These are phyloP conservation scores for Chondrostereum purpureum DNA, from an alignment of 1,284 basidiomycete genomes.

Conservation along the genomic window DNA sequence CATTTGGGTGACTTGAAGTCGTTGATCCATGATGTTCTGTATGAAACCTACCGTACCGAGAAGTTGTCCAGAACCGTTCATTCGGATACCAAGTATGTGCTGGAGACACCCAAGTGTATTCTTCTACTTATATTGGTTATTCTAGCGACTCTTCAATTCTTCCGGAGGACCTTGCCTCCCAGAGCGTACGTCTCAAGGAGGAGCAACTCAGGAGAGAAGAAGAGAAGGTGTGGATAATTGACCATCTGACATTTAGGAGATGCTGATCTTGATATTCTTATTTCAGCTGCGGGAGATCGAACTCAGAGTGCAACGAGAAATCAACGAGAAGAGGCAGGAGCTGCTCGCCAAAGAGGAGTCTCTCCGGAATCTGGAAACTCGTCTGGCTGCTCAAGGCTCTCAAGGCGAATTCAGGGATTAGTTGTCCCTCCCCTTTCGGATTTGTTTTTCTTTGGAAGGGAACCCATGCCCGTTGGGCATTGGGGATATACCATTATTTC, in stretches of 20 bases:
- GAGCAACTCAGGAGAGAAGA: slow-evolving; percentile 97
- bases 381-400: slow-evolving; percentile 80
- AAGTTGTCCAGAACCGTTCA: slow-evolving; percentile 93
- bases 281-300: slow-evolving; percentile 91
- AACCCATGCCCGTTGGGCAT: background rate
- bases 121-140: slow-evolving; percentile 13
- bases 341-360: slow-evolving; percentile 91
- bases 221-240: slow-evolving; percentile 63
- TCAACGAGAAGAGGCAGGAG: slow-evolving; percentile 98
- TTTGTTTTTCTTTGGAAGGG: background rate
- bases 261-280: slow-evolving; percentile 12
- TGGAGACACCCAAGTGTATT: slow-evolving; percentile 9
- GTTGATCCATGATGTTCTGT: slow-evolving; percentile 91
- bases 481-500: background rate
- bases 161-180: slow-evolving; percentile 94
- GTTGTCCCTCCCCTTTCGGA: slow-evolving; percentile 10
- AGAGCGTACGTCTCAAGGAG: slow-evolving; percentile 96
- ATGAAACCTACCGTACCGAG: slow-evolving; percentile 98
- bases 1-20: slow-evolving; percentile 93
- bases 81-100: slow-evolving; percentile 68
- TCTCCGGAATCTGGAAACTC: slow-evolving; percentile 83
- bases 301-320: slow-evolving; percentile 96
- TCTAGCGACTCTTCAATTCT: slow-evolving; percentile 79
- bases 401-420: slow-evolving; percentile 57
- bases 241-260: background rate